Base-by-base conservation (phyloP, 208 protist species). In the Phytomonas sp. region DNA sequence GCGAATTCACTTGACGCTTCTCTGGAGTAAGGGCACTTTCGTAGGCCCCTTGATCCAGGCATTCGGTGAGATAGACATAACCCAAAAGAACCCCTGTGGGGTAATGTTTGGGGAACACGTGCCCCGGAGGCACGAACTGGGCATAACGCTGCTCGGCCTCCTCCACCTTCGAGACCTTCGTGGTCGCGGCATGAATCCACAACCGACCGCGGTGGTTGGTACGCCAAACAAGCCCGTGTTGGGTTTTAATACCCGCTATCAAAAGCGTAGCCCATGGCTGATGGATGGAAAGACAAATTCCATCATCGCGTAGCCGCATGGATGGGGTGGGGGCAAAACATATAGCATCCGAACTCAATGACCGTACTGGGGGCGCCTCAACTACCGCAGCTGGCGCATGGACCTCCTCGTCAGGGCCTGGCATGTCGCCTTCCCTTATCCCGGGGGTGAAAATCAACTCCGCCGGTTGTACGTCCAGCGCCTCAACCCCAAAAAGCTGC, bases 261-360 rank as follows among this genome's bases (percentile, higher is more conserved):
- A 98, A 79, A 56, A 98, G 78, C 42, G 82, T 89, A 7, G 91
- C 92, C 91, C 92, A 98, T 49, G 94, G 94, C 76, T 98, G 94
- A 70, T 98, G 94, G 92, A 98, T 97, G 4, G 86, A 94, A 6
- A 97, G 66, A 64, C 90, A 96, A 42, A 95, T 73, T 59, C 91
- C 88, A 29, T 91, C 81, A 78, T 97, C 93, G 37, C 77, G 77
- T 66, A 73, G 74, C 62, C 77, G 80, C 87, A 95, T 93, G 3
- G 77, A 32, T 16, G 62, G 61, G 29, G 86, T 88, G 0, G 83
- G 81, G 23, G 70, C 71, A 31, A 91, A 88, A 42, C 75, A 78
- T 23, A 71, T 40, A 52, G 68, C 56, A 11, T 49, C 40, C 11
- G 76, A 63, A n/a, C 65, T 23, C 30, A 37, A 31, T 34, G 65